Conservation (phyloP, 2,329 filamentous ascomycete genomes). For the Alternaria sp. region DNA sequence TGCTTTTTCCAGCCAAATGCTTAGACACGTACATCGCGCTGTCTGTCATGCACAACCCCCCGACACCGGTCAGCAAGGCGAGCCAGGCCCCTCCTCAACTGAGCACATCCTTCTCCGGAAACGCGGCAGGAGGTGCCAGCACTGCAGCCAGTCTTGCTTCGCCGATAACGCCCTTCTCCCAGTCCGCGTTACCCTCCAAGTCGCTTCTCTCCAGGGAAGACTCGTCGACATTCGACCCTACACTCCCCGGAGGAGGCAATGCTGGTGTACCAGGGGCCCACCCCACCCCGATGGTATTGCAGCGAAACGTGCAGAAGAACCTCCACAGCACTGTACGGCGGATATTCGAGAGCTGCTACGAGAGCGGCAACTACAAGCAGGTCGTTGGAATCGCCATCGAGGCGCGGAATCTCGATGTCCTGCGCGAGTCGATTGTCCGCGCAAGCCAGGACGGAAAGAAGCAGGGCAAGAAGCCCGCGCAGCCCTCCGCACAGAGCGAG, state of each 20-base stretch:
- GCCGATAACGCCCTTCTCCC: constrained; percentile 92
- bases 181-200: constrained; percentile 90
- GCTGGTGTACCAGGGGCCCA: constrained; percentile 60
- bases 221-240: constrained; percentile 67
- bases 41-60: constrained; percentile 65
- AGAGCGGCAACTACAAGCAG: constrained; percentile 86
- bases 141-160: constrained; percentile 74
- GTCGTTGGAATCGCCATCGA: constrained; percentile 97
- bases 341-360: constrained; percentile 88
- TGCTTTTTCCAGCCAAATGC: constrained; percentile 71
- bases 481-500: constrained; percentile 70
- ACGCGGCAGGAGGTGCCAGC: constrained; percentile 68
- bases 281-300: constrained; percentile 68
- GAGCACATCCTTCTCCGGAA: constrained; percentile 77
- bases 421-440: constrained; percentile 84
- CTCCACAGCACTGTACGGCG: constrained; percentile 85
- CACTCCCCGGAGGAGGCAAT: constrained; percentile 62
- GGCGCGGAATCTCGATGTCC: constrained; percentile 86
- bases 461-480: constrained; percentile 63
- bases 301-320: constrained; percentile 76
- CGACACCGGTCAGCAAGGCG: constrained; percentile 56
- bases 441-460: constrained; percentile 85
- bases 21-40: constrained; percentile 96
- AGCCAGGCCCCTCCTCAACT: constrained; percentile 68
- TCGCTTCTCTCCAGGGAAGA: constrained; percentile 86